Base-by-base conservation (phyloP, 495 filamentous ascomycete species). In the Podospora bellae-mahoneyi region DNA sequence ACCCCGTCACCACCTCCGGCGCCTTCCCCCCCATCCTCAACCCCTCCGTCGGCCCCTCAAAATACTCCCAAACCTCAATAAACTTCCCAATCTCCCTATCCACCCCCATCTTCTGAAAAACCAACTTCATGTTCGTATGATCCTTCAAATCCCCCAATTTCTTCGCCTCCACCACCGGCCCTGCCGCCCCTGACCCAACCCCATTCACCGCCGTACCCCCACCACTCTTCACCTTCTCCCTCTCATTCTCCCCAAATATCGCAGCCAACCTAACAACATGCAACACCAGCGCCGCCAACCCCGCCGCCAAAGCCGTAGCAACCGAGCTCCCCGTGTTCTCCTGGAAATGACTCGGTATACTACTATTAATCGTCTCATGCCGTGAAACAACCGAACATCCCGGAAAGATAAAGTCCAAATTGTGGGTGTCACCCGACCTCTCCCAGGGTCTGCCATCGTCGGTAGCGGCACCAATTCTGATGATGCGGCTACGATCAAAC, bases 251-350 rank as follows among this genome's bases (percentile, higher is more conserved):
- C 7, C 39, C 15, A 48, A 48, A 10, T 2, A 69, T 61, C 16
- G 57, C 59, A 27, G 48, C 68, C 5, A 70, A 32, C 20, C 64
- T 26, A 23, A 66, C 65, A 62, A 60, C 64, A 10, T 65, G 20
- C 16, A 71, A 4, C n/a, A 71, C 62, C 4, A 71, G 62, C 18
- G 69, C 69, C 1, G 65, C 65, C 18, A 68, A 65, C 3, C 69
- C 69, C 5, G 69, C 65, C 15, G 65, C 69, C 18, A 71, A 55
- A 20, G 62, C 69, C 1, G 69, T 71, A 5, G 69, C 69, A 7
- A 71, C 65, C n/a, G 61, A 68, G 7, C 61, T 67, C 3, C 69
- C 69, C 65, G 69, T 71, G 9, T 67, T 63, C 15, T 53, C 54
- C 4, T 66, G 58, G 32, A 63, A 20, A 20, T 69, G 62, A 16